phyloP scores from a whole-genome alignment of 2,329 filamentous ascomycete genomes.

The Penicillium fuscoglaucum region DNA sequence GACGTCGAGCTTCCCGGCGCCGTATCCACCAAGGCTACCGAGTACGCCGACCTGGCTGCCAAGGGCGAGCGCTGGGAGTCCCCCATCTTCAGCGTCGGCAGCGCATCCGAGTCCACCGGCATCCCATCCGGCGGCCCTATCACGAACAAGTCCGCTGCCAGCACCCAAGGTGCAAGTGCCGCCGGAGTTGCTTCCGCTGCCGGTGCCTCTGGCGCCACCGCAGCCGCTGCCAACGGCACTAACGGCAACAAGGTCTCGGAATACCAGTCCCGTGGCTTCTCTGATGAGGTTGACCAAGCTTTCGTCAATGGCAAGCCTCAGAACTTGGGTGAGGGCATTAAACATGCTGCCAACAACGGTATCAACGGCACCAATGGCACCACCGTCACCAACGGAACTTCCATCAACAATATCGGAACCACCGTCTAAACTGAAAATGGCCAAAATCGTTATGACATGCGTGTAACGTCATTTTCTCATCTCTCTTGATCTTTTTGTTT shows the following conservation, averaged over 20 bases:
- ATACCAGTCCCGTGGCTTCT: constrained; percentile 32
- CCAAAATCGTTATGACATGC: constrained; percentile 4
- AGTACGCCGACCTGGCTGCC: constrained; percentile 82
- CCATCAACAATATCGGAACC: constrained; percentile 3
- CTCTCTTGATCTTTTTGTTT: constrained; percentile 5
- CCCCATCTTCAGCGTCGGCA: constrained; percentile 86
- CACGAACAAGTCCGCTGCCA: constrained; percentile 57
- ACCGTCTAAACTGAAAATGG: not conserved
- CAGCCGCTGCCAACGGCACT: constrained; percentile 9
- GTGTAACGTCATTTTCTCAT: constrained; percentile 1
- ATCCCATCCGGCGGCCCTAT: constrained; percentile 62
- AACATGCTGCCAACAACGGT: constrained; percentile 10
- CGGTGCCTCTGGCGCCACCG: constrained; percentile 13
- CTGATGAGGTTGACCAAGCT: constrained; percentile 36
- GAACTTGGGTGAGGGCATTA: constrained; percentile 9
- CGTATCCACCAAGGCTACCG: constrained; percentile 88
- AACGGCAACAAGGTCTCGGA: constrained; percentile 10
- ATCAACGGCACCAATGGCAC: not conserved
- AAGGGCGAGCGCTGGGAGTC: constrained; percentile 95
- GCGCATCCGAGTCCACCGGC: constrained; percentile 68
- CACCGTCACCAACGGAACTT: constrained; percentile 1
- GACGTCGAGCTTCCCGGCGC: constrained; percentile 81
- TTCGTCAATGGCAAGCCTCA: constrained; percentile 28
- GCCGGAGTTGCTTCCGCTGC: constrained; percentile 17
- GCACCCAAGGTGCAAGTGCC: constrained; percentile 24